A percentile compares a stretch with the other conserved stretches of the same genome.
Evolutionary conservation across 176 grass and related monocot species (phyloP).

Genomic region (Pharus latifolius): DNA sequence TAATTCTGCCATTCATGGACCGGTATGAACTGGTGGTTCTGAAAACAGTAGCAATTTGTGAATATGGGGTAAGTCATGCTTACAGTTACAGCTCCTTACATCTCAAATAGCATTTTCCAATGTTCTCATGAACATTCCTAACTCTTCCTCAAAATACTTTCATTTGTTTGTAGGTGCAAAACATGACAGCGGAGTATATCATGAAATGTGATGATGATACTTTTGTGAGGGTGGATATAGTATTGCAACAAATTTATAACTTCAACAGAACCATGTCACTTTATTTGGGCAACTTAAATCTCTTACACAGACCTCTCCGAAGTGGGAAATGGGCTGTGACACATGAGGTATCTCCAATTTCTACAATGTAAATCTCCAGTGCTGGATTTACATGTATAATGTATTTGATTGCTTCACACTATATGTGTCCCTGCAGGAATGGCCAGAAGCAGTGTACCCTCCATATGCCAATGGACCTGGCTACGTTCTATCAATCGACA

Average conservation of each 20-base stretch:
- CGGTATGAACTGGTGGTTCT: slow-evolving; percentile 94
- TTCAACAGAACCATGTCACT: slow-evolving; percentile 54
- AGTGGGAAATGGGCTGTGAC: slow-evolving; percentile 83
- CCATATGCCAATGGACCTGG: slow-evolving; percentile 92
- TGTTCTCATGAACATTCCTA: background rate
- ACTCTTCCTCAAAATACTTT: background rate
- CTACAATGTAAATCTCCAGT: background rate
- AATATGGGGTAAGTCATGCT: slow-evolving; percentile 61
- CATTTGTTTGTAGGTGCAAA: slow-evolving; percentile 41
- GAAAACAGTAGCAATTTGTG: slow-evolving; percentile 90
- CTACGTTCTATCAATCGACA: slow-evolving; percentile 56
- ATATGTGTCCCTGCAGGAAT: slow-evolving; percentile 41
- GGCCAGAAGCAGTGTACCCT: slow-evolving; percentile 85
- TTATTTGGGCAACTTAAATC: slow-evolving; percentile 85
- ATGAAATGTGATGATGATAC: slow-evolving; percentile 95
- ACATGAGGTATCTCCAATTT: slow-evolving; percentile 36
- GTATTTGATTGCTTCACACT: background rate
- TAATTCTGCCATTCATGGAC: slow-evolving; percentile 85
- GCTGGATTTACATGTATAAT: background rate
- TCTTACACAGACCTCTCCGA: slow-evolving; percentile 74
- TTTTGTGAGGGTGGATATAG: slow-evolving; percentile 69
- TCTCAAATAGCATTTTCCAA: background rate
- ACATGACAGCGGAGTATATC: slow-evolving; percentile 60
- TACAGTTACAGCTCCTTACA: background rate
- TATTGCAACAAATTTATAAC: slow-evolving; percentile 50